Conservation (phyloP, 2,329 filamentous ascomycete species). For the Thelonectria olida region DNA sequence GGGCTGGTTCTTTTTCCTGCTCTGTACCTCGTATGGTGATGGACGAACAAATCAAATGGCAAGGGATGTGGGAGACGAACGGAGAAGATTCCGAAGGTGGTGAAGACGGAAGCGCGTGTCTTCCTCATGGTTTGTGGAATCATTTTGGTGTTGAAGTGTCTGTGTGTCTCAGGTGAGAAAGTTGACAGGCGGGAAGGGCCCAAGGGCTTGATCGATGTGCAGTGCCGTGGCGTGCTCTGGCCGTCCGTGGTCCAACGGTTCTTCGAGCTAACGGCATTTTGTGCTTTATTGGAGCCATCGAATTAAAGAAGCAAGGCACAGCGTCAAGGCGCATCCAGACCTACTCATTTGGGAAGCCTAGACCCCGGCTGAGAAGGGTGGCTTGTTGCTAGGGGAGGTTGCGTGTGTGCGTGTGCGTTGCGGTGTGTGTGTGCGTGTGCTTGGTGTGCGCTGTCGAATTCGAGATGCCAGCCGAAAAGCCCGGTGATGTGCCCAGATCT, state of each 20-base stretch:
- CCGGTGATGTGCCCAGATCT: constrained; percentile 13
- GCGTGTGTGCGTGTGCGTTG: constrained; percentile 11
- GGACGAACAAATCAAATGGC: neutral
- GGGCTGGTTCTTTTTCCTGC: neutral
- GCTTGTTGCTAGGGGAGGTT: constrained; percentile 27
- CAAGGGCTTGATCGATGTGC: constrained; percentile 29
- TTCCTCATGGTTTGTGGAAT: constrained; percentile 24
- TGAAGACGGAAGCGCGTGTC: constrained; percentile 9
- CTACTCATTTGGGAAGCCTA: constrained; percentile 22
- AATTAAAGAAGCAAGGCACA: constrained; percentile 24
- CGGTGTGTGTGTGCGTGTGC: constrained; percentile 4
- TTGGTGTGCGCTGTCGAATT: constrained; percentile 4
- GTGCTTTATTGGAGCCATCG: constrained; percentile 26
- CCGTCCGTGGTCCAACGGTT: constrained; percentile 29
- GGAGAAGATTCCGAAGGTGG: neutral
- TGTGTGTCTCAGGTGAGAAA: constrained; percentile 35
- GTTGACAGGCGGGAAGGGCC: constrained; percentile 28
- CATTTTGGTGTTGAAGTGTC: constrained; percentile 25
- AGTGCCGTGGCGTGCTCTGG: constrained; percentile 32
- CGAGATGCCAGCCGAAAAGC: constrained; percentile 9
- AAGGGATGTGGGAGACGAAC: neutral
- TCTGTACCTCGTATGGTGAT: too few species aligned
- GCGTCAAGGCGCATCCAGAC: constrained; percentile 24
- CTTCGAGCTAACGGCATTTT: constrained; percentile 22
- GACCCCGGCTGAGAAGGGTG: constrained; percentile 26